Base-by-base conservation (phyloP, 768 basidiomycete genomes). In the Phlebiopsis gigantea region DNA sequence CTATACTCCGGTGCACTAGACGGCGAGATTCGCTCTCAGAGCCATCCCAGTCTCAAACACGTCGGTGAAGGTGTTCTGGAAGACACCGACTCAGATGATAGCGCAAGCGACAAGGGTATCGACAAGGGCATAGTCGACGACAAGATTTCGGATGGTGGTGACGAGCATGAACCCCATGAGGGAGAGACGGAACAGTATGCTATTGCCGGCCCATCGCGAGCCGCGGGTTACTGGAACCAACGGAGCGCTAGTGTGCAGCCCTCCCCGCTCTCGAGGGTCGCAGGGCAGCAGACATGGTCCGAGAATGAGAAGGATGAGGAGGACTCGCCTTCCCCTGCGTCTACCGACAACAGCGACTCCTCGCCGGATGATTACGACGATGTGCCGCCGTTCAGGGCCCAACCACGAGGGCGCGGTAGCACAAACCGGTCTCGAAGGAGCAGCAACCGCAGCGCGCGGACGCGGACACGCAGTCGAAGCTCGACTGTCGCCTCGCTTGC, bases 51-150 rank as follows among this genome's bases (percentile, higher is more conserved):
- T 57, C 70, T 81, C 29, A 73, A 81, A 1, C 83, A 89, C 62
- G 81, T 85, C 10, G 89, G 89, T 4, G 90, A 90, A 64, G 88
- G 89, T 25, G 87, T 85, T 1, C 69, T 92, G 3, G 85, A 87
- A 57, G 88, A 90, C 63, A 90, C 87, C 0, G 88, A 90, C 70
- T 88, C 87, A 58, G 50, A 70, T 62, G 39, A 64, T 53, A 39
- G 34, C 17, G 34, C 12, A 9, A 17, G 34, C 12, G 34, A 39
- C 3, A 10, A 10, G 3, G 66, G 61, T 4, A 65, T 63, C 47
- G 73, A 48, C 25, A 28, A 24, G 4, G 47, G 66, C 7, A 73
- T 74, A 62, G 74, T 73, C 46, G 71, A 76, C 53, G 73, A 79
- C 50, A 24, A 21, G 19, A 45, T 17, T 29, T 50, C 31, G 8